These are phyloP conservation scores for Lasiodiplodia sp. DNA, from an alignment of 2,329 filamentous ascomycete species.

Conservation along the genomic window DNA sequence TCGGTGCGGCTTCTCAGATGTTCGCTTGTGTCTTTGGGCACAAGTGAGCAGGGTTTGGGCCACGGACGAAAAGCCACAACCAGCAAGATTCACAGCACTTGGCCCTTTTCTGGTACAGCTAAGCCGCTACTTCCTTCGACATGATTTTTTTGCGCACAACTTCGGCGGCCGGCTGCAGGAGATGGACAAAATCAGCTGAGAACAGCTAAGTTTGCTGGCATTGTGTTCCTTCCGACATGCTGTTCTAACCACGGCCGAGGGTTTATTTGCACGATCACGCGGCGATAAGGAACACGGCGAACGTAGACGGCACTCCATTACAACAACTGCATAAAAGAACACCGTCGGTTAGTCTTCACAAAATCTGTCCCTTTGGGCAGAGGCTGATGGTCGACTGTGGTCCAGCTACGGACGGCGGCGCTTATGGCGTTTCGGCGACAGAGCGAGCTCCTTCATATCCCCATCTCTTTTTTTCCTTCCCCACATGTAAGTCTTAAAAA, in stretches of 20 bases:
- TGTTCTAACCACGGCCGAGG: conserved; percentile 30
- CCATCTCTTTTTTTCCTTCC: conserved; percentile 11
- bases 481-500: conserved; percentile 30
- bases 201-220: conserved; percentile 32
- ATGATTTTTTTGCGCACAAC: conserved; percentile 2
- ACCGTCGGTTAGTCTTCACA: conserved; percentile 27
- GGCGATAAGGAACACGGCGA: conserved; percentile 18
- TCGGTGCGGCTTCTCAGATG: neutral
- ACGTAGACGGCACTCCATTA: conserved; percentile 3
- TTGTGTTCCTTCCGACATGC: conserved; percentile 16
- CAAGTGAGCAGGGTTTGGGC: neutral
- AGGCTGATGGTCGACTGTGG: conserved; percentile 26
- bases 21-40: conserved; percentile 1
- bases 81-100: conserved; percentile 5
- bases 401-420: conserved; percentile 23
- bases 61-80: neutral
- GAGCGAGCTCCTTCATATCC: conserved; percentile 18
- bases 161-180: conserved; percentile 3
- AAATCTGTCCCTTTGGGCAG: conserved; percentile 15
- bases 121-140: conserved; percentile 6
- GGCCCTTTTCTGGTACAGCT: neutral
- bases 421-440: conserved; percentile 15
- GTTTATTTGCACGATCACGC: conserved; percentile 19
- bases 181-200: conserved; percentile 25
- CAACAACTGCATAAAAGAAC: conserved; percentile 8